A percentile compares a stretch with the other conserved stretches of the same genome.
phyloP scores from a whole-genome alignment of 805 yeast genomes.

The Saturnispora sekii region DNA sequence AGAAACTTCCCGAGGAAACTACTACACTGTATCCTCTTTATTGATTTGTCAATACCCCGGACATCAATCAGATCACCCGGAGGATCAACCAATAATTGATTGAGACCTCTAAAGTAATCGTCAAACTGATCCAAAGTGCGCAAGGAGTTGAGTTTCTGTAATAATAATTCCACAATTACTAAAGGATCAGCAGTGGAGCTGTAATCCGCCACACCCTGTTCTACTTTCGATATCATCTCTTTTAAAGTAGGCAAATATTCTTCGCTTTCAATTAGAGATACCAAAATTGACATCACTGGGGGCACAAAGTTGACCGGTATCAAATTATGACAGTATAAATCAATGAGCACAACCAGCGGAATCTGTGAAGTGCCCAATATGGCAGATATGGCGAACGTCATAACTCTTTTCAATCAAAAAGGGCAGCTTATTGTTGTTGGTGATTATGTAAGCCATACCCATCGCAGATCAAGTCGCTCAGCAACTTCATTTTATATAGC shows the following conservation, averaged over 20 bases:
- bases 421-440: neutral
- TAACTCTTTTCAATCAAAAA: neutral
- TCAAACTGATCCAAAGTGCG: slow-evolving; percentile 43
- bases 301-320: slow-evolving; percentile 31
- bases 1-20: slow-evolving; percentile 42
- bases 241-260: slow-evolving; percentile 17
- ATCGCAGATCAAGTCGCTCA: neutral
- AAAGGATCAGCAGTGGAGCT: neutral
- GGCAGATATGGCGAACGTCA: slow-evolving; percentile 25
- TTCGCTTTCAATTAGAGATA: slow-evolving; percentile 30
- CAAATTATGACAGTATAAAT: slow-evolving; percentile 34
- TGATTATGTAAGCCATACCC: neutral
- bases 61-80: slow-evolving; percentile 1
- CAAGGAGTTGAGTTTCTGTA: too few species aligned
- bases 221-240: slow-evolving; percentile 13
- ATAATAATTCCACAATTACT: slow-evolving; percentile 21
- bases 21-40: slow-evolving; percentile 25
- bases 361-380: slow-evolving; percentile 46
- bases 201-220: slow-evolving; percentile 22
- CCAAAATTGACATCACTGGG: slow-evolving; percentile 33
- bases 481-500: neutral
- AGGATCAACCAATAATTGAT: slow-evolving; percentile 27
- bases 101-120: slow-evolving; percentile 26
- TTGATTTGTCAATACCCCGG: slow-evolving; percentile 8
- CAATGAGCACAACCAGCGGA: slow-evolving; percentile 38